Conservation (phyloP, 2,329 filamentous ascomycete species). For the Fusarium dimerum region DNA sequence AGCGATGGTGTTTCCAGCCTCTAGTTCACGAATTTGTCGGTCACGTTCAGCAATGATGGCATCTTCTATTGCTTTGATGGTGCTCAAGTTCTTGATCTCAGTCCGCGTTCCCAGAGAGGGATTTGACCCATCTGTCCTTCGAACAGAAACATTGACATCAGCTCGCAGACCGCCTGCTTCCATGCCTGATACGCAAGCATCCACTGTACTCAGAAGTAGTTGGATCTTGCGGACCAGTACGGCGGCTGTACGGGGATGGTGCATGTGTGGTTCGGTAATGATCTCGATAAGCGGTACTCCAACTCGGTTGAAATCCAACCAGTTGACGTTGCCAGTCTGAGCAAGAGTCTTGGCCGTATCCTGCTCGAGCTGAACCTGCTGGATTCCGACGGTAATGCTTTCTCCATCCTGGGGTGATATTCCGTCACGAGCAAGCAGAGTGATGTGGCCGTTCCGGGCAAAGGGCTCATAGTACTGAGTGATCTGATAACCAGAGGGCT, state of each 20-base stretch:
- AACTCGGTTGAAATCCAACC: conserved; percentile 92
- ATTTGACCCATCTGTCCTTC: conserved; percentile 50
- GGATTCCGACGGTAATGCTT: conserved; percentile 74
- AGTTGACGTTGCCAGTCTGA: conserved; percentile 69
- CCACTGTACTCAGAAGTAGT: conserved; percentile 72
- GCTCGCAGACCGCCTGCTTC: conserved; percentile 87
- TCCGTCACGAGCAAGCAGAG: conserved; percentile 72
- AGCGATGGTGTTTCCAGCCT: conserved; percentile 71
- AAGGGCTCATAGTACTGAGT: conserved; percentile 88
- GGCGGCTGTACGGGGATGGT: conserved; percentile 82
- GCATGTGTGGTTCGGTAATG: conserved; percentile 87
- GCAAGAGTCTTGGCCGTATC: conserved; percentile 94
- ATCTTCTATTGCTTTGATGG: conserved; percentile 92
- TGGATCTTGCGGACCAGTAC: conserved; percentile 90
- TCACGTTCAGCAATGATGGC: conserved; percentile 90
- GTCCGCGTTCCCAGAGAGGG: conserved; percentile 75
- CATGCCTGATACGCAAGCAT: conserved; percentile 89
- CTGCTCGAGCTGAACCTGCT: conserved; percentile 96
- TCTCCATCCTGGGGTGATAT: conserved; percentile 74
- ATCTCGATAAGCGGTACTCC: conserved; percentile 92
- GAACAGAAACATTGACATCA: conserved; percentile 93
- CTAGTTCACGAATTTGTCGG: conserved; percentile 79
- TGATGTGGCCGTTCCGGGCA: conserved; percentile 70
- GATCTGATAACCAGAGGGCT: conserved; percentile 94
- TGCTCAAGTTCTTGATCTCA: conserved; percentile 96